phyloP scores from a whole-genome alignment of 352 stramenopile species.

The Pythium aristosporum region DNA sequence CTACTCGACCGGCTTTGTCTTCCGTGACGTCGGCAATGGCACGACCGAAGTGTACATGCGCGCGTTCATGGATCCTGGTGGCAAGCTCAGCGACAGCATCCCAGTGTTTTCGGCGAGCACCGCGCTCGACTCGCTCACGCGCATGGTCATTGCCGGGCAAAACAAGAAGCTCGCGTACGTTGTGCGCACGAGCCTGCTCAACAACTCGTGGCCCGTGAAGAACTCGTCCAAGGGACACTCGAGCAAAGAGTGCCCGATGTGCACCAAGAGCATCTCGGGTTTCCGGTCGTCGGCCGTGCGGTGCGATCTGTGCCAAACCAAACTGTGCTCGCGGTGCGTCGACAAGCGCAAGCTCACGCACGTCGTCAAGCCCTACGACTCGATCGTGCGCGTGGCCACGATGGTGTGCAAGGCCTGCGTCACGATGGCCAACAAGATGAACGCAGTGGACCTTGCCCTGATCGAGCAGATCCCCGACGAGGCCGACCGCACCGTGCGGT shows the following conservation, averaged over 20 bases:
- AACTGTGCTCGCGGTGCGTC: slow-evolving; percentile 6
- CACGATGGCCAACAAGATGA: background rate
- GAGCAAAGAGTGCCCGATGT: slow-evolving; percentile 9
- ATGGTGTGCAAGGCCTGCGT: slow-evolving; percentile 17
- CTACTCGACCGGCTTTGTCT: no score
- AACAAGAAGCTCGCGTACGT: slow-evolving; percentile 20
- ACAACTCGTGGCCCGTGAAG: slow-evolving; percentile 1
- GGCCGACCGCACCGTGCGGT: background rate
- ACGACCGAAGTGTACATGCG: no score
- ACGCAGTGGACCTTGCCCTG: slow-evolving; percentile 5
- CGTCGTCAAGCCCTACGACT: background rate
- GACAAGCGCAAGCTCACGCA: slow-evolving; percentile 22
- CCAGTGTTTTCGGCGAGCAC: no score
- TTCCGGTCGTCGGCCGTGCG: background rate
- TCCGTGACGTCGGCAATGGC: no score
- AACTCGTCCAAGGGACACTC: background rate
- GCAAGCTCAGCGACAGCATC: no score
- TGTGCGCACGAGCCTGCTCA: background rate
- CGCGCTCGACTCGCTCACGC: no score
- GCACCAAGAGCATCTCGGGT: slow-evolving; percentile 5
- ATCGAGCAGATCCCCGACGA: slow-evolving; percentile 2
- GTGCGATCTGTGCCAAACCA: slow-evolving; percentile 11
- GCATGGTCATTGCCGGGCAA: background rate
- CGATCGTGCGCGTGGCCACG: slow-evolving; percentile 12
- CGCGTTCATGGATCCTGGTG: no score